These are phyloP conservation scores for Puccinia horiana DNA, from an alignment of 1,284 basidiomycete genomes.

Conservation along the genomic window DNA sequence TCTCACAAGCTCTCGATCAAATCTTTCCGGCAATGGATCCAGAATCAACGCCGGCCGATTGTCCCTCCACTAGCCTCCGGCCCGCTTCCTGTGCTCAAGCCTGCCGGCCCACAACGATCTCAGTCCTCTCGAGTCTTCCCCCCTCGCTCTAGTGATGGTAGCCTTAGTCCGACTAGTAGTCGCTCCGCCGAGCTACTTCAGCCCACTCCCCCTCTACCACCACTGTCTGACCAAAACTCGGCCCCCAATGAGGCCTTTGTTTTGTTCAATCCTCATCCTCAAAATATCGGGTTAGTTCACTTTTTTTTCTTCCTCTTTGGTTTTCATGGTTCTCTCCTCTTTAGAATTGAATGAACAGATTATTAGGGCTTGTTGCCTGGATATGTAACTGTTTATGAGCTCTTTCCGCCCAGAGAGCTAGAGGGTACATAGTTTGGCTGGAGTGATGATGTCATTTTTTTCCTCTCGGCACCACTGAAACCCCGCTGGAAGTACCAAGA, in stretches of 20 bases:
- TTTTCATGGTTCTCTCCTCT: neutral
- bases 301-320: neutral
- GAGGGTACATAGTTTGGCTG: too few relatives aligned
- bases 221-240: neutral
- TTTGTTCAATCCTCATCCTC: neutral
- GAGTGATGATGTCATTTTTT: neutral
- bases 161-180: neutral
- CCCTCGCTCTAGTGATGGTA: neutral
- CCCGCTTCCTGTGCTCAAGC: neutral
- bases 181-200: neutral
- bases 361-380: too few relatives aligned
- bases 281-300: neutral
- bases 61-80: neutral
- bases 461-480: too few relatives aligned
- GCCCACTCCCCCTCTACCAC: neutral
- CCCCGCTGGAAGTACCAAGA: too few relatives aligned
- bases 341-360: neutral
- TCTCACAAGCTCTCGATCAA: slow-evolving; percentile 22
- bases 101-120: neutral
- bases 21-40: slow-evolving; percentile 28
- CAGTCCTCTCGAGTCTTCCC: neutral
- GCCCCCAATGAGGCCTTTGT: neutral
- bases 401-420: too few relatives aligned
- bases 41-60: slow-evolving; percentile 13
- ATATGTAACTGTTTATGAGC: too few relatives aligned